Evolutionary conservation across 192 early-diverging fungal genomes (phyloP), one percentile per base, ranked within the genome.

Genomic region (Podila clonocystis): DNA sequence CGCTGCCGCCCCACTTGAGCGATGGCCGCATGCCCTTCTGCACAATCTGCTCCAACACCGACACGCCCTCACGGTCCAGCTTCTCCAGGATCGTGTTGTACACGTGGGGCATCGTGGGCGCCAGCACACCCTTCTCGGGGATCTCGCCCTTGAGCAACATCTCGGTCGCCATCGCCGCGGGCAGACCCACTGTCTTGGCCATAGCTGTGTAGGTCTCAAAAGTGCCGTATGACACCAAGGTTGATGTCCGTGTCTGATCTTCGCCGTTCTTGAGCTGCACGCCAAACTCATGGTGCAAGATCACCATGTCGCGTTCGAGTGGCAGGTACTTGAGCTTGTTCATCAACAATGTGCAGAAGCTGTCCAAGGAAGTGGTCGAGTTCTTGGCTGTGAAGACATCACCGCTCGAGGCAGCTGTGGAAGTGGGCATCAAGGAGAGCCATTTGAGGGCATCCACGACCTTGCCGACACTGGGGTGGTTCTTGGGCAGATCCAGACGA

Each of bases 261-360:
- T 82, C 58, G 41, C 95, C 94, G 52, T 91, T 85, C n/a, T 82
- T 79, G 60, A 86, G 85, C 61, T 93, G 84, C 3, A 97, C 89
- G 5, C 92, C 94, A 87, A 99, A 98, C 73, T 97, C 95, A 82
- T 99, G 98, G 83, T 95, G 93, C 91, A 99, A 84, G 62, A 91
- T 92, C 26, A 97, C 93, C 91, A 98, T 93, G 83, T 99, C 98
- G 34, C 95, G 92, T 74, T 99, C 98, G 28, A 87, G 87, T 2
- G 86, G 74, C 5, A 82, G 82, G 78, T 96, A 97, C 69, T 90
- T 90, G 29, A 98, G 88, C 64, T 93, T 91, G 28, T 85, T 73
- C 60, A 96, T 90, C 58, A 99, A 78, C n/a, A 96, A 79, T 8
- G 84, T 76, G 62, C 96, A 96, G 79, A 98, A 91, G 31, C 91